Conservation (phyloP, 192 early-diverging fungal genomes). For the Coemansia brasiliensis region DNA sequence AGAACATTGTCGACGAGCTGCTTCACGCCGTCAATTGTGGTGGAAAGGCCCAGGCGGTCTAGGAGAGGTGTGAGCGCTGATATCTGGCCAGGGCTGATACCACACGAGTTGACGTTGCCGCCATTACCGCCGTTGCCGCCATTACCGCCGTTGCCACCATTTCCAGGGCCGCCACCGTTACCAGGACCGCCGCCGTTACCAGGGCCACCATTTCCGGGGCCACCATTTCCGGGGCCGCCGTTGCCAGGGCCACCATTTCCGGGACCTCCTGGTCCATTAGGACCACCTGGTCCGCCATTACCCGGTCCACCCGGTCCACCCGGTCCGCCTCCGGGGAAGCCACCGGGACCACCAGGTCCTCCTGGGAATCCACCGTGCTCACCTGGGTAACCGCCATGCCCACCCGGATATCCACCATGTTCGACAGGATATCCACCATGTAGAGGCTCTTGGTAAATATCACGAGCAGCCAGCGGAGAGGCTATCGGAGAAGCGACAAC, state of each 20-base stretch:
- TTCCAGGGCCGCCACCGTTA: constrained; percentile 12
- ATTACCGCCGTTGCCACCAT: constrained; percentile 5
- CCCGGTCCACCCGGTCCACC: constrained; percentile 20
- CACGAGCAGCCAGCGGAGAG: too few relatives aligned
- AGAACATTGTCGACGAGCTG: constrained; percentile 44
- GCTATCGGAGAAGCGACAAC: constrained; percentile 33
- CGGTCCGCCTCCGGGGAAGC: constrained; percentile 5
- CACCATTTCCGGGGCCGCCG: not conserved
- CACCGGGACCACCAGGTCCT: not conserved
- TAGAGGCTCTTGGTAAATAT: too few relatives aligned
- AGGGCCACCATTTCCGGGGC: too few relatives aligned
- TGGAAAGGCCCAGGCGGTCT: constrained; percentile 33
- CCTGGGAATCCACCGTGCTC: constrained; percentile 3
- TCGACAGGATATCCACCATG: not conserved
- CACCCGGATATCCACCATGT: not conserved
- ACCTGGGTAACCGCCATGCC: not conserved
- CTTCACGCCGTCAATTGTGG: constrained; percentile 42
- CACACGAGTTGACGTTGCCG: constrained; percentile 31
- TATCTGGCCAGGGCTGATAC: constrained; percentile 37
- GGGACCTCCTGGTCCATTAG: not conserved
- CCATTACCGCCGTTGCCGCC: constrained; percentile 14
- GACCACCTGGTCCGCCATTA: constrained; percentile 9
- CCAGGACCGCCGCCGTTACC: constrained; percentile 10
- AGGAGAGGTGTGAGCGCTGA: constrained; percentile 50
- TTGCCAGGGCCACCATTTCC: constrained; percentile 15